A percentile compares a stretch with the other conserved stretches of the same genome.
Evolutionary conservation across 305 asterid species (phyloP).

Genomic region (Stenogyne calaminthoides): DNA sequence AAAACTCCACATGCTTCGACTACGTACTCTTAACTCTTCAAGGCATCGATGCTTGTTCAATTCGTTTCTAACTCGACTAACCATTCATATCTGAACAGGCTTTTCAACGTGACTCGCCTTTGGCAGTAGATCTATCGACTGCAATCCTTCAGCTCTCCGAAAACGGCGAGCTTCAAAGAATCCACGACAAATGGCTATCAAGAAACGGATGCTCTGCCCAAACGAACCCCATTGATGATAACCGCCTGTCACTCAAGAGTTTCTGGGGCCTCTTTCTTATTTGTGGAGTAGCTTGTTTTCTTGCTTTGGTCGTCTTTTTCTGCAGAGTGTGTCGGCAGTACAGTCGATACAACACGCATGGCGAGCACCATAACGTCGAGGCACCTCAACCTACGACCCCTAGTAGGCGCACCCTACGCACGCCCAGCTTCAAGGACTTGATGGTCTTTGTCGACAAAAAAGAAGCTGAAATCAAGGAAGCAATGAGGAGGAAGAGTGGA

Average conservation of each 20-base stretch:
- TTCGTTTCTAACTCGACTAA: neutral
- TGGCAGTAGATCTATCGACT: slow-evolving; percentile 76
- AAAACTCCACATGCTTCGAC: no score
- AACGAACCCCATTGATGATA: slow-evolving; percentile 45
- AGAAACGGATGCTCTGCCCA: slow-evolving; percentile 51
- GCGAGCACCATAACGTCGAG: slow-evolving; percentile 39
- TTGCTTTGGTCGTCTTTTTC: slow-evolving; percentile 55
- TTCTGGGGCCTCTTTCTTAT: slow-evolving; percentile 92
- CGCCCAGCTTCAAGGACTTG: slow-evolving; percentile 49
- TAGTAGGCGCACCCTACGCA: slow-evolving; percentile 27
- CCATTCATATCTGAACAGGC: slow-evolving; percentile 41
- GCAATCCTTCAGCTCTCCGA: slow-evolving; percentile 92
- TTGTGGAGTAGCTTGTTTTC: slow-evolving; percentile 65
- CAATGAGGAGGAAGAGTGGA: slow-evolving; percentile 35
- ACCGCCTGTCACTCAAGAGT: slow-evolving; percentile 76
- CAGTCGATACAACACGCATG: slow-evolving; percentile 45
- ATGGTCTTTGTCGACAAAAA: slow-evolving; percentile 55
- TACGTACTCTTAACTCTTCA: neutral
- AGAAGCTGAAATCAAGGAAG: slow-evolving; percentile 55
- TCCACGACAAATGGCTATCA: slow-evolving; percentile 83
- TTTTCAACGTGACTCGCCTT: slow-evolving; percentile 80
- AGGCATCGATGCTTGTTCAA: neutral
- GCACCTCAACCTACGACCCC: slow-evolving; percentile 34
- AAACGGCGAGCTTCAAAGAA: slow-evolving; percentile 89
- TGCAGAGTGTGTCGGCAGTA: slow-evolving; percentile 63